These are phyloP conservation scores for Phytophthora lateralis DNA, from an alignment of 352 stramenopile genomes.

Conservation along the genomic window DNA sequence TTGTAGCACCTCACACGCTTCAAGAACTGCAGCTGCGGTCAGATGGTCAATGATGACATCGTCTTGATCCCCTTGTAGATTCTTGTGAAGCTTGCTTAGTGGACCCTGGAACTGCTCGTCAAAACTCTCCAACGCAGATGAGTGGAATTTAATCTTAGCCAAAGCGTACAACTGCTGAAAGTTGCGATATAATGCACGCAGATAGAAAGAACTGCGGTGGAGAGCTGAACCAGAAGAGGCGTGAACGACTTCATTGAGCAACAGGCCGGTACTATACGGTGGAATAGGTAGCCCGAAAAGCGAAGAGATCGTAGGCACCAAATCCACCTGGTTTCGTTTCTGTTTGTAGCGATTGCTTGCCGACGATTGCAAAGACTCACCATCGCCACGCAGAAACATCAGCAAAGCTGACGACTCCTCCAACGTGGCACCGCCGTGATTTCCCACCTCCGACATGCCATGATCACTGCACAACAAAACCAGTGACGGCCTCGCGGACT, in stretches of 20 bases:
- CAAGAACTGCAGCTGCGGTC: conserved; percentile 22
- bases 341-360: conserved; percentile 16
- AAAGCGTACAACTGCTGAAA: conserved; percentile 63
- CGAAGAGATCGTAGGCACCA: conserved; percentile 83
- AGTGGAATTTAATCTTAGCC: conserved; percentile 55
- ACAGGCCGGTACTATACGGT: conserved; percentile 59
- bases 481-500: conserved; percentile 51
- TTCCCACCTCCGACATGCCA: conserved; percentile 90
- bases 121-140: conserved; percentile 29
- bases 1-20: conserved; percentile 57
- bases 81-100: conserved; percentile 22
- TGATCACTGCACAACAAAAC: conserved; percentile 88
- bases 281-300: conserved; percentile 80
- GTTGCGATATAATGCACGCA: conserved; percentile 57
- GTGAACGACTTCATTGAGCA: conserved; percentile 65
- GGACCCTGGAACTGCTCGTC: conserved; percentile 34
- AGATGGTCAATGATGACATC: conserved; percentile 7
- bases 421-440: conserved; percentile 83
- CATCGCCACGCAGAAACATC: conserved; percentile 71
- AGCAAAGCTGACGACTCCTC: conserved; percentile 86
- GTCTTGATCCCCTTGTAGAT: conserved; percentile 8
- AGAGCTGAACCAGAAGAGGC: conserved; percentile 22
- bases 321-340: conserved; percentile 69
- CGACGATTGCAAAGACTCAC: conserved; percentile 20
- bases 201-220: conserved; percentile 17